Evolutionary conservation across 106 monocot genomes (phyloP), one percentile per base, ranked within the genome.

Genomic region (Allium sativum): DNA sequence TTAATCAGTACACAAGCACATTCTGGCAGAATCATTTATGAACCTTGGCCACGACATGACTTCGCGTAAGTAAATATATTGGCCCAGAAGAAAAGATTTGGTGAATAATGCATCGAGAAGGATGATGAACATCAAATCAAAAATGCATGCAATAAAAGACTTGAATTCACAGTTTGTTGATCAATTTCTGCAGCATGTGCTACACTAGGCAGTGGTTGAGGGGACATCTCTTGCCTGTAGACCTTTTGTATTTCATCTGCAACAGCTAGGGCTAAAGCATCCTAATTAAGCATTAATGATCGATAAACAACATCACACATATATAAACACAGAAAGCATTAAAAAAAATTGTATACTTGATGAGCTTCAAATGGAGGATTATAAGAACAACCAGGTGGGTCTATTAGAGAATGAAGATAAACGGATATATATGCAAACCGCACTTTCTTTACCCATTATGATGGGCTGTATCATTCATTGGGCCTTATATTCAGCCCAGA

Each of bases 361-460:
- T 91, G 96, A 71, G 83, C 90, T 76, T 96, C 91, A 65, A 88
- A 84, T 47, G 87, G 78, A 72, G 96, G 90, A 78, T 96, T 96
- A 59, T 83, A 91, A 56, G 96, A 96, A 62, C 96, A 96, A 53
- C 96, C 90, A 41, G 72, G 71, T 42, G n/a, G n/a, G n/a, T n/a
- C n/a, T n/a, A n/a, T n/a, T n/a, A n/a, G n/a, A n/a, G n/a, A n/a
- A n/a, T n/a, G n/a, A n/a, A n/a, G n/a, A n/a, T n/a, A n/a, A n/a
- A n/a, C n/a, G n/a, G n/a, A n/a, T n/a, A n/a, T n/a, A n/a, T n/a
- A n/a, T n/a, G n/a, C n/a, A n/a, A n/a, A n/a, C n/a, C n/a, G n/a
- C n/a, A n/a, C n/a, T n/a, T n/a, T n/a, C n/a, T n/a, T n/a, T n/a
- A n/a, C n/a, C n/a, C n/a, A n/a, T n/a, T n/a, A n/a, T n/a, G n/a